Conservation (phyloP, 805 yeast species). For the Ogataea salicorniae region DNA sequence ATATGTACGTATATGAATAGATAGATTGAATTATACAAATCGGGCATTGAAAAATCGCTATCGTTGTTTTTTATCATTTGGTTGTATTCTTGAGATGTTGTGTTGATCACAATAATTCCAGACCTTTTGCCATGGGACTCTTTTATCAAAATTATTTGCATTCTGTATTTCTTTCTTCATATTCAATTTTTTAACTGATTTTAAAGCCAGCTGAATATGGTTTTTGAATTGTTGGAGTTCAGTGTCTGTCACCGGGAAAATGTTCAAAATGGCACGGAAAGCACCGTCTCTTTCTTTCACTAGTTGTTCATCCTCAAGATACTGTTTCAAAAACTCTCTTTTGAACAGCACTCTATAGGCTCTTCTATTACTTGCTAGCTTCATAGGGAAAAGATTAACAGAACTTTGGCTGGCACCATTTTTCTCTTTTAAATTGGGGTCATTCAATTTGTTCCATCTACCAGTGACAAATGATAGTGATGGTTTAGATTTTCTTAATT, state of each 20-base stretch:
- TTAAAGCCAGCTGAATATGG: slow-evolving; percentile 13
- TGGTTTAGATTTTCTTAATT: slow-evolving; percentile 30
- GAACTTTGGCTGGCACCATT: background rate
- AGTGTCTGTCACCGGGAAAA: slow-evolving; percentile 9
- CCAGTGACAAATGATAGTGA: slow-evolving; percentile 16
- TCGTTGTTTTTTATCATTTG: background rate
- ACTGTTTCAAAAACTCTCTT: slow-evolving; percentile 15
- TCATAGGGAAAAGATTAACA: slow-evolving; percentile 17
- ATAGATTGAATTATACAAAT: background rate
- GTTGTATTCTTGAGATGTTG: slow-evolving; percentile 6
- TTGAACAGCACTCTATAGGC: slow-evolving; percentile 18
- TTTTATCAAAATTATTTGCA: slow-evolving; percentile 6
- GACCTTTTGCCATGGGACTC: slow-evolving; percentile 18
- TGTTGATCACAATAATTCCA: slow-evolving; percentile 1
- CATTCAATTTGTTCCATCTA: slow-evolving; percentile 21
- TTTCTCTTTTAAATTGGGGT: slow-evolving; percentile 2
- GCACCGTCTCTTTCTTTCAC: slow-evolving; percentile 21
- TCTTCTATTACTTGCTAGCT: slow-evolving; percentile 22
- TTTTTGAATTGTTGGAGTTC: slow-evolving; percentile 12
- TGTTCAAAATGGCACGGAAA: slow-evolving; percentile 14
- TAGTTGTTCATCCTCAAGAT: slow-evolving; percentile 4
- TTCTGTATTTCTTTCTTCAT: slow-evolving; percentile 2
- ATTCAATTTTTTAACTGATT: slow-evolving; percentile 10
- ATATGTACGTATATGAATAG: no score
- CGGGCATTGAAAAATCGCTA: background rate